These are phyloP conservation scores for Pseudotsuga menziesii DNA, from an alignment of 75 land plant genomes.

Conservation along the genomic window DNA sequence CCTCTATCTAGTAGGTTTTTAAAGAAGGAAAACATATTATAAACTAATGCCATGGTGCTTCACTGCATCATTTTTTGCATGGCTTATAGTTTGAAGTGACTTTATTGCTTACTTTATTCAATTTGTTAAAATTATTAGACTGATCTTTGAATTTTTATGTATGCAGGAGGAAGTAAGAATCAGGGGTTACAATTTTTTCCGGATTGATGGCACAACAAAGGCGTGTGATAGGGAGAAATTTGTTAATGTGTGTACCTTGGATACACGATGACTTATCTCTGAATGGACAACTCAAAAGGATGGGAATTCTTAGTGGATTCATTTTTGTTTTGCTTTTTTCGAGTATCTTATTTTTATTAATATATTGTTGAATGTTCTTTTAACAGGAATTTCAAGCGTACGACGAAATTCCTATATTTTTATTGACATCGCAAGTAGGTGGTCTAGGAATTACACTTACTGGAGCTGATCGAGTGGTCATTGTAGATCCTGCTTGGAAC, in stretches of 20 bases:
- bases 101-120: background rate
- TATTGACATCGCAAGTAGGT: slow-evolving; percentile 98
- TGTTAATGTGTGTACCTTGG: slow-evolving; percentile 57
- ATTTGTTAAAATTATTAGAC: background rate
- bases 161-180: slow-evolving; percentile 61
- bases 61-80: background rate
- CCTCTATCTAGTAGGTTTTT: too few species aligned
- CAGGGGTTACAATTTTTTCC: slow-evolving; percentile 56
- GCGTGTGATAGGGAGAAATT: slow-evolving; percentile 66
- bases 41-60: background rate
- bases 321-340: background rate
- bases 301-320: background rate
- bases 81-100: background rate
- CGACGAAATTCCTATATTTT: slow-evolving; percentile 64
- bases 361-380: background rate
- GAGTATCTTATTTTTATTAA: background rate
- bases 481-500: slow-evolving; percentile 99
- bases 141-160: background rate
- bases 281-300: background rate
- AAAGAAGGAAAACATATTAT: background rate
- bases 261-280: background rate
- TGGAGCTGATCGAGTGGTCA: slow-evolving; percentile 97
- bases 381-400: slow-evolving; percentile 90
- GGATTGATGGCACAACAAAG: slow-evolving; percentile 98
- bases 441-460: slow-evolving; percentile 97